These are phyloP conservation scores for Solanum chaucha DNA, from an alignment of 257 asterid species.

Conservation along the genomic window DNA sequence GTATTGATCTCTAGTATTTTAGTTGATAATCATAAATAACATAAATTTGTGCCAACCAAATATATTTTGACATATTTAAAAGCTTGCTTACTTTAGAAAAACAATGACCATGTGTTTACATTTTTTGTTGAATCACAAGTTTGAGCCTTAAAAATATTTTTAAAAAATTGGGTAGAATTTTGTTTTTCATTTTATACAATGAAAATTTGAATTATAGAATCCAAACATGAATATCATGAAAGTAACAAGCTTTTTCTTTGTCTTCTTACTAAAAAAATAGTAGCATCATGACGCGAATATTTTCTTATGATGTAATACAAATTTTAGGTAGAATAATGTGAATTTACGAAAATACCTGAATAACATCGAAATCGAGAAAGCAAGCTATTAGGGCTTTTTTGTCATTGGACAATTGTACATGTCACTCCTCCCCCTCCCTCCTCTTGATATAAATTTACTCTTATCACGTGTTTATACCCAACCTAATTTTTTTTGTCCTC, in stretches of 20 bases:
- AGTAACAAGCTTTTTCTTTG: not conserved
- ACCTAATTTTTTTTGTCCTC: not conserved
- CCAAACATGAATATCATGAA: not conserved
- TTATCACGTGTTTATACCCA: not conserved
- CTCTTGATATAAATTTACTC: not conserved
- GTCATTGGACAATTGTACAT: not conserved
- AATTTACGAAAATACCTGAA: constrained; percentile 3
- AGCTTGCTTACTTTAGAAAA: not conserved
- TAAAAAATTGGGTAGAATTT: not conserved
- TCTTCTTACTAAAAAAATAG: not conserved
- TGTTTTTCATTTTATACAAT: not conserved
- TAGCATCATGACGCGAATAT: not conserved
- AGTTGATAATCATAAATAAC: not conserved
- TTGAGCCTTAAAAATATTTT: not conserved
- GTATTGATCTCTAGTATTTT: not conserved
- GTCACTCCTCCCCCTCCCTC: not conserved
- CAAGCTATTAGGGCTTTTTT: constrained; percentile 31
- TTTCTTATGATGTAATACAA: not conserved
- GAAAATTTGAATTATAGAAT: not conserved
- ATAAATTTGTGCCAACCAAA: not conserved
- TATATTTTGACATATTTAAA: not conserved
- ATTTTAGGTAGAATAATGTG: not conserved
- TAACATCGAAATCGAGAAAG: not conserved
- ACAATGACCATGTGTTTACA: not conserved
- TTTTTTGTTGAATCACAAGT: not conserved